phyloP scores from a whole-genome alignment of 257 asterid genomes.

The Solanum lycopersicoides region DNA sequence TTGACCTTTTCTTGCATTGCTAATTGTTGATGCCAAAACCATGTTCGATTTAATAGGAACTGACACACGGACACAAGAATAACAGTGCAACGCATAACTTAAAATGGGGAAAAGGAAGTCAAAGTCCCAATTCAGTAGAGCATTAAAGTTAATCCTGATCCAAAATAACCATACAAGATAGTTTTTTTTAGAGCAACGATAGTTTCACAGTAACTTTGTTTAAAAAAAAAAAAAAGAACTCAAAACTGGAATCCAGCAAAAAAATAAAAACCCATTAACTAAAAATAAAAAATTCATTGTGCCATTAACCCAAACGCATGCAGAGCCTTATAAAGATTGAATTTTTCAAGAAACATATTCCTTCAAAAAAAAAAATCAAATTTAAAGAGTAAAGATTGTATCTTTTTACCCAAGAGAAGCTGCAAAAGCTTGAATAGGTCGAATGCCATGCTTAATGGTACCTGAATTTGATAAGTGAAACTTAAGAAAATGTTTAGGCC shows the following conservation, averaged over 20 bases:
- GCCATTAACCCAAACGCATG: neutral
- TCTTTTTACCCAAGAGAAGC: slow-evolving; percentile 33
- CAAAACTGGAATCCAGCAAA: neutral
- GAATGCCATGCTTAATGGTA: slow-evolving; percentile 12
- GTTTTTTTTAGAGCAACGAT: neutral
- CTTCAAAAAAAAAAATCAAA: neutral
- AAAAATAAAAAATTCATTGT: neutral
- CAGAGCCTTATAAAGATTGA: neutral
- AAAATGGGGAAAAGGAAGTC: neutral
- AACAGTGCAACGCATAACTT: neutral
- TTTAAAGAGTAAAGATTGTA: neutral
- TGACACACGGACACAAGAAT: neutral
- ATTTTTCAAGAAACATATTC: neutral
- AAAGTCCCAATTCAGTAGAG: neutral
- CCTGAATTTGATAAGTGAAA: slow-evolving; percentile 12
- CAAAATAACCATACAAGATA: neutral
- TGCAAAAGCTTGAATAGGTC: slow-evolving; percentile 34
- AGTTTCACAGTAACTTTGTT: neutral
- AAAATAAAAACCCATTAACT: neutral
- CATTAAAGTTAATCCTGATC: neutral
- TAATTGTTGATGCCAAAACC: neutral
- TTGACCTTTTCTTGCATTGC: neutral
- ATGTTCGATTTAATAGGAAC: neutral
- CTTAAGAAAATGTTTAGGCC: slow-evolving; percentile 8
- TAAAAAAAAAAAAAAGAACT: neutral